Base-by-base conservation (phyloP, 179 eudicot species). In the Patellifolia procumbens region DNA sequence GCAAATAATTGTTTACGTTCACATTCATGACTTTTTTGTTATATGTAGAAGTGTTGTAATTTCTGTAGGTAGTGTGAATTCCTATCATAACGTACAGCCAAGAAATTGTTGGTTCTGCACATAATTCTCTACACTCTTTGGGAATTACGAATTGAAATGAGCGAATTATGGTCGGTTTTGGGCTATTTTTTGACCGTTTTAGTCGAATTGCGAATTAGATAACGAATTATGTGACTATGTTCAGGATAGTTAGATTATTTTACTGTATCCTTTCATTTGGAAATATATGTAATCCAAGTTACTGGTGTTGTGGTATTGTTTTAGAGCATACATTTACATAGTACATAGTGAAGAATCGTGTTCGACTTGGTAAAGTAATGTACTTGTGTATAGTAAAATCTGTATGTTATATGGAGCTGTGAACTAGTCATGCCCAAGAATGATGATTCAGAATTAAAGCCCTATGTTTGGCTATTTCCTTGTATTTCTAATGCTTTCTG, bases 301-400 rank as follows among this genome's bases (percentile, higher is more conserved):
- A 34, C 17, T 19, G 19, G 13, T 74, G 43, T n/a, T n/a, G n/a
- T n/a, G n/a, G n/a, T n/a, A n/a, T 74, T 56, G 64, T 61, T 29
- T 22, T 46, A 42, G 53, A 13, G 13, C 24, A 19, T 16, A 32
- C 68, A 63, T 34, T 24, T 43, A 20, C 10, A 32, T 28, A 39
- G 65, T n/a, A n/a, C n/a, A n/a, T n/a, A n/a, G n/a, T 59, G 35
- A 9, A 55, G 63, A 52, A 26, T 32, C 56, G 20, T 29, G 5
- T 17, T 61, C n/a, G n/a, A 53, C n/a, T 31, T 53, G 74, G 60
- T n/a, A n/a, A n/a, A n/a, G n/a, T n/a, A 68, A 46, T 31, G 45
- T 71, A 31, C 31, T 53, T 17, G 10, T 43, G 37, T 19, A 19
- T n/a, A n/a, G n/a, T n/a, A n/a, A n/a, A n/a, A n/a, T n/a, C n/a